Evolutionary conservation across 2,329 filamentous ascomycete genomes (phyloP), one percentile per base, ranked within the genome.

Genomic region (Albophoma yamanashiensis): DNA sequence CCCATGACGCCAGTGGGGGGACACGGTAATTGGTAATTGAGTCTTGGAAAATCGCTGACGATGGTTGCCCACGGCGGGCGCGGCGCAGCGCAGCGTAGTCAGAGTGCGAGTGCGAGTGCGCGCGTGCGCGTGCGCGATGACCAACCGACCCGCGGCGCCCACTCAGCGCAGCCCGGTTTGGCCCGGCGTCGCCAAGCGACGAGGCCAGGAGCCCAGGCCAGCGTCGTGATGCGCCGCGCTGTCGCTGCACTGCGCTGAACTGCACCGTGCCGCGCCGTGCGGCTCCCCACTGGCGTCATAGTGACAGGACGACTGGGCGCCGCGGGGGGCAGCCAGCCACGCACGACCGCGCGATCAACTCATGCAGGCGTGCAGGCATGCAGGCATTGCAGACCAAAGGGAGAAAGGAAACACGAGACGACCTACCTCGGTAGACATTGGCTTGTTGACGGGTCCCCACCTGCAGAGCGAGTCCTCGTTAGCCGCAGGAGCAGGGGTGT

Each of bases 391-490:
- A 22, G 31, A 12, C 42, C 42, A 15, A 27, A 56, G 27, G 36
- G 20, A 4, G 42, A 15, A 36, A 58, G 15, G 55, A 14, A 34
- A 12, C 25, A 56, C 25, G 27, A 60, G 31, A 58, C 38, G 50
- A 66, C 67, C 86, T 88, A 97, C 94, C 76, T 97, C 92, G 69
- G 92, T 85, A 67, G 86, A 88, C 94, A 99, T 99, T 73, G 93
- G 90, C 86, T 97, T 97, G 84, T 99, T 99, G 68, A 99, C 94
- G 60, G 94, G 93, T 71, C 94, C 94, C 94, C 94, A 97, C 78
- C 79, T 81, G 62, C 58, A 62, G 59, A 64, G 57, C 27, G 52
- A 60, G 61, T 39, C 31, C 7, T 22, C 63, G 69, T 74, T 68
- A 76, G 69, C 64, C 59, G 57, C 63, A 61, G 62, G 59, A 45